Conservation (phyloP, 176 grass and related monocot species). For the Triticum dicoccoides region DNA sequence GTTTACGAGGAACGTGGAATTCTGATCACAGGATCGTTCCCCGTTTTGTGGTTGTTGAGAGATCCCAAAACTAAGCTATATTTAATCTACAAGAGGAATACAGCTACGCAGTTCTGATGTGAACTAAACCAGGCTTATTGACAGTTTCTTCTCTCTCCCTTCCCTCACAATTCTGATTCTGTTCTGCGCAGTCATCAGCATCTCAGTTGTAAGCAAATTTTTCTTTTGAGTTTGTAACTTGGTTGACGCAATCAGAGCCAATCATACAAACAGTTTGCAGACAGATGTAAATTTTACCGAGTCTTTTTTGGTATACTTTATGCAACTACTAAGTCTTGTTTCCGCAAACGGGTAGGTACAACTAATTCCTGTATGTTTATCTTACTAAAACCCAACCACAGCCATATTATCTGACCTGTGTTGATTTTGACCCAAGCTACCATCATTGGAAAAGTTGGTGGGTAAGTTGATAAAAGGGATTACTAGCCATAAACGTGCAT, state of each 20-base stretch:
- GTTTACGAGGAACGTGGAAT: neutral
- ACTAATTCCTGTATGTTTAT: constrained; percentile 14
- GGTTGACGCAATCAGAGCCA: constrained; percentile 13
- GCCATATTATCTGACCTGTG: neutral
- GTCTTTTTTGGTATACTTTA: neutral
- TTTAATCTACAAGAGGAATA: too few relatives aligned
- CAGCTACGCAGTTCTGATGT: too few relatives aligned
- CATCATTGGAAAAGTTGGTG: neutral
- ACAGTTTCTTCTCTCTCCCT: neutral
- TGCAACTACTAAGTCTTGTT: neutral
- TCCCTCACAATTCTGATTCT: neutral
- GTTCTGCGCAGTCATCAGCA: neutral
- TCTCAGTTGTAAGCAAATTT: neutral
- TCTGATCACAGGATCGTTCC: neutral
- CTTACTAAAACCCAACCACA: constrained; percentile 7
- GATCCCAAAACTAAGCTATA: too few relatives aligned
- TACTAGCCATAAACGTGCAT: neutral
- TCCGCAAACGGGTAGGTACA: constrained; percentile 24
- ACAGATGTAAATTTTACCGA: neutral
- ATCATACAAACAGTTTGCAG: constrained; percentile 2
- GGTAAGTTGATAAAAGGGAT: neutral
- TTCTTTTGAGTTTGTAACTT: neutral
- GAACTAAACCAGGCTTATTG: too few relatives aligned
- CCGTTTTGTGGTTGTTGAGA: neutral
- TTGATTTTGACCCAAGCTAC: constrained; percentile 22